These are phyloP conservation scores for Purpureocillium takamizusanense DNA, from an alignment of 2,329 filamentous ascomycete species.

Conservation along the genomic window DNA sequence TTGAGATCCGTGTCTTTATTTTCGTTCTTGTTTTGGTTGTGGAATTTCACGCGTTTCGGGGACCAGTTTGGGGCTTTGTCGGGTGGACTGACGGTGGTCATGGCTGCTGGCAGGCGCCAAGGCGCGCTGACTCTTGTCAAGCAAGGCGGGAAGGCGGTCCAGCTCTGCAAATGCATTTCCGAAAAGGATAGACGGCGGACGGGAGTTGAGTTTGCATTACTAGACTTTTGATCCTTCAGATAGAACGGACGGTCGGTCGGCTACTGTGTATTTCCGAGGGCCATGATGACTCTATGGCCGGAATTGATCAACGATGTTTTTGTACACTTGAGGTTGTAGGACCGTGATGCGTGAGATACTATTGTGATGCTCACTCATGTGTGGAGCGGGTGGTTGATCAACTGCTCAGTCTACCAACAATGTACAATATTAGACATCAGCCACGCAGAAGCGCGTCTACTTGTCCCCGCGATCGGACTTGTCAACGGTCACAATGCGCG, in stretches of 20 bases:
- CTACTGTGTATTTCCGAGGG: slow-evolving; percentile 16
- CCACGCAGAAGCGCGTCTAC: not conserved
- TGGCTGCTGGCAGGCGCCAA: slow-evolving; percentile 1
- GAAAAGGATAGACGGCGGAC: slow-evolving; percentile 24
- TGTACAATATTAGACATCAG: too few species aligned
- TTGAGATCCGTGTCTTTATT: slow-evolving; percentile 19
- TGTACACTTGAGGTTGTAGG: too few species aligned
- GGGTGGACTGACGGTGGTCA: not conserved
- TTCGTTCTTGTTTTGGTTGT: slow-evolving; percentile 16
- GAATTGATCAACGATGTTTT: slow-evolving; percentile 25
- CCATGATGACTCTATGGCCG: slow-evolving; percentile 25
- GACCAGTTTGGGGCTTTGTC: slow-evolving; percentile 3
- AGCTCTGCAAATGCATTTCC: slow-evolving; percentile 24
- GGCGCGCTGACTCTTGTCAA: not conserved
- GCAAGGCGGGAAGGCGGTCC: slow-evolving; percentile 9
- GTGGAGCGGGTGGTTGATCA: too few species aligned
- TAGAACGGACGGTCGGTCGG: slow-evolving; percentile 23
- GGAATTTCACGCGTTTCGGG: slow-evolving; percentile 6
- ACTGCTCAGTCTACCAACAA: too few species aligned
- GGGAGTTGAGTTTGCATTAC: slow-evolving; percentile 28
- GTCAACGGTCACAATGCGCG: slow-evolving; percentile 54
- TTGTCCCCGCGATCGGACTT: slow-evolving; percentile 7
- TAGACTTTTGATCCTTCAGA: slow-evolving; percentile 30
- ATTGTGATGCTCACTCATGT: too few species aligned
- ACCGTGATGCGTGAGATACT: too few species aligned